Conservation (phyloP, 1,139 yeast genomes). For the Blastobotrys buckinghamii region DNA sequence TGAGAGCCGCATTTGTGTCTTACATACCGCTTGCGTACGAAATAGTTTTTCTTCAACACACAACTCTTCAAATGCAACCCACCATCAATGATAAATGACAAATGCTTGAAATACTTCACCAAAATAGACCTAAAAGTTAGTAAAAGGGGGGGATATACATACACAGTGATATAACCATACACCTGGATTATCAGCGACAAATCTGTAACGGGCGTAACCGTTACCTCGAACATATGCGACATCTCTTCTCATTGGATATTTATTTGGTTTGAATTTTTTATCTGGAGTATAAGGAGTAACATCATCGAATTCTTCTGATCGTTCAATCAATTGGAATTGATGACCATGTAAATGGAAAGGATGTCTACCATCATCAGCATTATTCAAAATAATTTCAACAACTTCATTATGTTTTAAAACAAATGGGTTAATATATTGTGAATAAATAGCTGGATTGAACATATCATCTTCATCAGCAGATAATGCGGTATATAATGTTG, state of each 20-base stretch:
- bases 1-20: too few relatives aligned
- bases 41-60: too few relatives aligned
- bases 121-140: too few relatives aligned
- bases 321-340: constrained; percentile 58
- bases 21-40: too few relatives aligned
- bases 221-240: constrained; percentile 59
- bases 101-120: too few relatives aligned
- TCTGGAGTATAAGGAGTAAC: constrained; percentile 46
- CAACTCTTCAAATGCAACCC: too few relatives aligned
- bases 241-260: constrained; percentile 64
- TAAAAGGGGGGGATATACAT: too few relatives aligned
- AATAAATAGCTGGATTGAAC: constrained; percentile 63
- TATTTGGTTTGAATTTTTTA: constrained; percentile 51
- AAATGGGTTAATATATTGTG: constrained; percentile 68
- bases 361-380: constrained; percentile 69
- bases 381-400: constrained; percentile 64
- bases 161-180: constrained; percentile 87
- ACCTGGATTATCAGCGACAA: constrained; percentile 80
- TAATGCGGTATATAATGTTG: constrained; percentile 69
- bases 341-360: constrained; percentile 92
- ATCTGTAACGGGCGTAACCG: constrained; percentile 60
- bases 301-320: constrained; percentile 47
- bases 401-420: constrained; percentile 60
- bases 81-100: too few relatives aligned
- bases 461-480: constrained; percentile 53